phyloP scores from a whole-genome alignment of 306 rosid species.

The Luffa aegyptiaca region DNA sequence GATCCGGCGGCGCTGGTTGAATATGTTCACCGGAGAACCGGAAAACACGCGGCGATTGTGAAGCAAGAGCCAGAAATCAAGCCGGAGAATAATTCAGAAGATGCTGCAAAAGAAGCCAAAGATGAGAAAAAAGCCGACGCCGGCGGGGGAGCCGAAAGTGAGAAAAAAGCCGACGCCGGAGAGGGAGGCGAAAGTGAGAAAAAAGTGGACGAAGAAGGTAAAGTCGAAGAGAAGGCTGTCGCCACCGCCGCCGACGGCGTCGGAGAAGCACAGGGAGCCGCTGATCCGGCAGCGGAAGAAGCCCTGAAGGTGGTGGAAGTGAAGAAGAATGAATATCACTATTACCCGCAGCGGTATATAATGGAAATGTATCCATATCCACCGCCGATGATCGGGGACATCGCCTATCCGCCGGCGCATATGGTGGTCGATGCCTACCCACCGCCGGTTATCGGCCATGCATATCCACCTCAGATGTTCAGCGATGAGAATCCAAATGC shows the following conservation, averaged over 20 bases:
- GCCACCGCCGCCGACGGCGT: background rate
- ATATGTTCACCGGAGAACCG: slow-evolving; percentile 57
- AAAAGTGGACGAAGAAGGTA: slow-evolving; percentile 14
- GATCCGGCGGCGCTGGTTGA: slow-evolving; percentile 51
- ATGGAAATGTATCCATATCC: slow-evolving; percentile 43
- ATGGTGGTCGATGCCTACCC: background rate
- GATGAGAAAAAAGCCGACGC: slow-evolving; percentile 14
- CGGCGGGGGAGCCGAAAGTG: slow-evolving; percentile 15
- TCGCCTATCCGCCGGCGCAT: slow-evolving; percentile 41
- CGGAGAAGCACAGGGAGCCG: background rate
- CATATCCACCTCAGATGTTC: slow-evolving; percentile 85
- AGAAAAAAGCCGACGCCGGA: slow-evolving; percentile 11
- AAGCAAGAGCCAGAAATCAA: slow-evolving; percentile 53
- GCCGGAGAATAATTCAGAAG: slow-evolving; percentile 9
- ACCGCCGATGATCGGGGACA: slow-evolving; percentile 74
- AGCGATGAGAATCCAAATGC: slow-evolving; percentile 93
- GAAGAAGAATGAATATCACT: slow-evolving; percentile 36
- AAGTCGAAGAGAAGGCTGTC: slow-evolving; percentile 12
- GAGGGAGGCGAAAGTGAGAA: slow-evolving; percentile 17
- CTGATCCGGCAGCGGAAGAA: slow-evolving; percentile 20
- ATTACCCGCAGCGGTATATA: slow-evolving; percentile 34
- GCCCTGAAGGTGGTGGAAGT: slow-evolving; percentile 21
- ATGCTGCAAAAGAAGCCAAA: slow-evolving; percentile 11
- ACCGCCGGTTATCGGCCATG: slow-evolving; percentile 16
- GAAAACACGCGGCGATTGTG: slow-evolving; percentile 63